Evolutionary conservation across 805 yeast species (phyloP), one percentile per base, ranked within the genome.

Genomic region (Kodamaea jinghongensis): DNA sequence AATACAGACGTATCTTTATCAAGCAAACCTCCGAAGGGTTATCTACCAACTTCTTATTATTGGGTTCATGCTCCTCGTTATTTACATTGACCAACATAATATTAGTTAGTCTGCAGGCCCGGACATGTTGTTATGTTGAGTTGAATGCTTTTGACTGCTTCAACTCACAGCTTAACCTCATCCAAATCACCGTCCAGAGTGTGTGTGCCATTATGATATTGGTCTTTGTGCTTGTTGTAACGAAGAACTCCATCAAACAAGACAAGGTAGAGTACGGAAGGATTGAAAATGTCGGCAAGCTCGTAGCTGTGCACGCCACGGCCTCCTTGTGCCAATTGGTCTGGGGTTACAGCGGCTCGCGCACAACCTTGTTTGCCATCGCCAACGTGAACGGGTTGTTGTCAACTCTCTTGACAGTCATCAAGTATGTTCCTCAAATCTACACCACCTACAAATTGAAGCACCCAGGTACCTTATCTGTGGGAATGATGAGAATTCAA

Each of bases 401-500:
- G 31, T 79, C 91, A 0, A 75, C 93, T 0, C 37, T 71, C 1
- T 61, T 85, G 34, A 81, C 95, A 0, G 66, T 79, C 13, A 59
- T 81, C 23, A 95, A 87, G 61, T 87, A 86, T 51, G 63, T 86
- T 36, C 96, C 96, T 1, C 96, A 87, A 59, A 71, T 87, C 7
- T 59, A 67, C 46, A 85, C 90, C 28, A 87, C 96, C 0, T 83
- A 70, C 51, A 53, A 45, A 1, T 68, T 87, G 44, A 81, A 83
- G 52, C 89, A 81, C 47, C 81, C 95, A 0, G 96, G 96, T 7
- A 81, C 89, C 1, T 67, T 87, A 15, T 85, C 95, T 0, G 67
- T 86, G 8, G 75, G 79, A 5, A 86, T 85, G 88, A 84, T 87
- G 91, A 63, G 80, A 31, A 73, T 88, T 47, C 96, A 87, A 57